These are phyloP conservation scores for Sordariomycetes sp. DNA, from an alignment of 2,329 filamentous ascomycete species.

Conservation along the genomic window DNA sequence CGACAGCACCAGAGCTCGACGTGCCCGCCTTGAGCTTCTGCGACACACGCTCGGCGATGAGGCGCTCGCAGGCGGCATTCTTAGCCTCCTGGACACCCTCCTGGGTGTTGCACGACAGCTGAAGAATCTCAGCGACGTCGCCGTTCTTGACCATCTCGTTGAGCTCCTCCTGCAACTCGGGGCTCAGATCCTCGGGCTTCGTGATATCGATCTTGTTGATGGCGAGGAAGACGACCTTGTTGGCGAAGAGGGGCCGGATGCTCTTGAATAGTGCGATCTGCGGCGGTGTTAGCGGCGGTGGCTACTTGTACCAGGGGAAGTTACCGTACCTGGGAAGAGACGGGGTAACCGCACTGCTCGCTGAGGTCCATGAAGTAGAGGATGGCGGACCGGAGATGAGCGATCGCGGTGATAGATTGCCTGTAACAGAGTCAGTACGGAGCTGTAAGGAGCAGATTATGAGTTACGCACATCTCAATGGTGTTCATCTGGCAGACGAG, in stretches of 20 bases:
- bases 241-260: conserved; percentile 92
- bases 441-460: conserved; percentile 14
- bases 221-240: conserved; percentile 93
- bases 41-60: conserved; percentile 84
- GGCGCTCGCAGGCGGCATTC: conserved; percentile 83
- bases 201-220: conserved; percentile 97
- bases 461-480: conserved; percentile 74
- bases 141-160: conserved; percentile 70
- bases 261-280: conserved; percentile 93
- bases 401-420: conserved; percentile 80
- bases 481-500: conserved; percentile 62
- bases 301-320: neutral
- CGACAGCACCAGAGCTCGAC: conserved; percentile 59
- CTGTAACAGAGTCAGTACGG: conserved; percentile 2
- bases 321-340: conserved; percentile 38
- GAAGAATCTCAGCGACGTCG: conserved; percentile 74
- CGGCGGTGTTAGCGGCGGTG: conserved; percentile 40
- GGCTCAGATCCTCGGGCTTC: conserved; percentile 73
- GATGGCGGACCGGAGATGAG: conserved; percentile 87
- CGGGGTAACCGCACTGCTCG: conserved; percentile 91
- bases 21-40: conserved; percentile 94
- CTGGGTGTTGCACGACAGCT: conserved; percentile 87
- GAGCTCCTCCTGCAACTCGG: conserved; percentile 64
- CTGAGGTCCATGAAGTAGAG: conserved; percentile 97
- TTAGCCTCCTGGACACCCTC: conserved; percentile 92